Evolutionary conservation across 169 alveolate species (phyloP), one percentile per base, ranked within the genome.

Genomic region (Eimeria zaria): DNA sequence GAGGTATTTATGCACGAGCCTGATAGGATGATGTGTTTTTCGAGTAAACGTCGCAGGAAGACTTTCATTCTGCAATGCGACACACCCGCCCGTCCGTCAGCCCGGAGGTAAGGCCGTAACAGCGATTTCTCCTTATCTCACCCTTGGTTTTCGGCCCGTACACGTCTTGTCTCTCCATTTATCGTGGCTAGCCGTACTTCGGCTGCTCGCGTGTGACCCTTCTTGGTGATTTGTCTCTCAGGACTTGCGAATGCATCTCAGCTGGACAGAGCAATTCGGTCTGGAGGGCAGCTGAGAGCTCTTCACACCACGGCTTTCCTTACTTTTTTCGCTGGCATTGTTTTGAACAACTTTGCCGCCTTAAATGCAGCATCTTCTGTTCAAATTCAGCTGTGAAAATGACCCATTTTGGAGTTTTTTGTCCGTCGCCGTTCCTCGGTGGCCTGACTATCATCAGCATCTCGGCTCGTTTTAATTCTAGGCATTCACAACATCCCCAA

Each of bases 251-350:
- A 97, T 97, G 87, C 97, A 97, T 48, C 95, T 95, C 58, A 97
- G 97, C 69, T 98, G 97, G 96, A 98, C 99, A 24, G 95, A 91
- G 76, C 98, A 97, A 80, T 98, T 97, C 92, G 99, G 99, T 53
- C 97, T 97, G 80, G 98, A 98, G 83, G 99, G 99, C 46, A 89
- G 95, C 87, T 89, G 55, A 89, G 55, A n/a, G 81, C 44, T 64
- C 22, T 44, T 48, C 41, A 80, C 11, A 30, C 89, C 46, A 48
- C 53, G 16, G 4, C 48, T 20, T 18, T 33, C 30, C 53, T n/a
- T 22, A 14, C 16, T 6, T 67, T 30, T n/a, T 46, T 5, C 27
- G 76, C 76, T 0, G 76, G 2, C 30, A 67, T 24, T 30, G 24
- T 67, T 39, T 71, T 33, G 27, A 36, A 18, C 81, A 71, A 5